Percentiles rank a stretch among this genome's conserved stretches.
Evolutionary conservation across 2,329 filamentous ascomycete genomes (phyloP).

Genomic region (Alternaria viburni): DNA sequence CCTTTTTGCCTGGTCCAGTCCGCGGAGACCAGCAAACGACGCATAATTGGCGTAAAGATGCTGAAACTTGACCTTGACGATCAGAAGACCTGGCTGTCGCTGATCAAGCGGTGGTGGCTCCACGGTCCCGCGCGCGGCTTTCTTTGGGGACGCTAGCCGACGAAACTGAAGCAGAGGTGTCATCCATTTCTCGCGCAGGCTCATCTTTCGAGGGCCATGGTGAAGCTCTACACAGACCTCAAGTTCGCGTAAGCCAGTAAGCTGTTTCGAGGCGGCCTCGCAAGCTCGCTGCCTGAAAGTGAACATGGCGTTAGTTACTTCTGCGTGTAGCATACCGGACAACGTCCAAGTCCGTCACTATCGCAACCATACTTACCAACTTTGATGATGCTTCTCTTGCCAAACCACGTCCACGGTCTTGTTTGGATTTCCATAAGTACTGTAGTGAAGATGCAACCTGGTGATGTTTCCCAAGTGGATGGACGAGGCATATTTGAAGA

Average conservation of each 20-base stretch:
- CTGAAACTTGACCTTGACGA: constrained; percentile 19
- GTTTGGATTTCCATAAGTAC: constrained; percentile 33
- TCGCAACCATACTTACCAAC: constrained; percentile 21
- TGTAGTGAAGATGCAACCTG: constrained; percentile 40
- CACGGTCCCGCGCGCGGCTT: neutral
- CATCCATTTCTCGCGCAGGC: constrained; percentile 32
- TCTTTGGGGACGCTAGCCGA: constrained; percentile 8
- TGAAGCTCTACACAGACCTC: constrained; percentile 28
- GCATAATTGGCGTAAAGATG: neutral
- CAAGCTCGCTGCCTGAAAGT: constrained; percentile 18
- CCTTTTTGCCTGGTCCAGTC: constrained; percentile 11
- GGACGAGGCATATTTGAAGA: constrained; percentile 29
- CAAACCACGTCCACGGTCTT: constrained; percentile 16
- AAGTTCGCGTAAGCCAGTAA: constrained; percentile 29
- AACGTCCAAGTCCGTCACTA: neutral
- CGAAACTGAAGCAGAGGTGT: constrained; percentile 39
- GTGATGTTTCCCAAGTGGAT: constrained; percentile 27
- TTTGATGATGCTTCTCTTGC: constrained; percentile 32
- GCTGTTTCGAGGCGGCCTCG: constrained; percentile 22
- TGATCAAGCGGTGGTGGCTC: neutral
- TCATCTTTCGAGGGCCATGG: constrained; percentile 26
- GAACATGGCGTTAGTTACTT: neutral
- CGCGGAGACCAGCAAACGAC: neutral
- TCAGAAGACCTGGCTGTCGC: neutral
- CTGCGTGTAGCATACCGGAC: neutral